Base-by-base conservation (phyloP, 805 yeast species). In the Starmerella roubikii region DNA sequence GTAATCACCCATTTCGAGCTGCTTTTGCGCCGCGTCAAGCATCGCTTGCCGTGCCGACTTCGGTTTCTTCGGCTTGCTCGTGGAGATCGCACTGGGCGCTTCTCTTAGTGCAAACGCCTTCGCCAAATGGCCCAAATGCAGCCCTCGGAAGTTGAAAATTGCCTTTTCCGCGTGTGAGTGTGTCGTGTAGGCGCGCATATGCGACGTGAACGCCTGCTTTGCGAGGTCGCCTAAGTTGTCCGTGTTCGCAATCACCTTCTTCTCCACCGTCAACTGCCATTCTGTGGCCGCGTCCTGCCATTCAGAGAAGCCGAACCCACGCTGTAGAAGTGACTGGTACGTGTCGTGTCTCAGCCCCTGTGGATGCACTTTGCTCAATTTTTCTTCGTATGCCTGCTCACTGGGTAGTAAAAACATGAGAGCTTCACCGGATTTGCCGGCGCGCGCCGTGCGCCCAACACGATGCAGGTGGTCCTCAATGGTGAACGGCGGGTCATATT, bases 271-370 rank as follows among this genome's bases (percentile, higher is more conserved):
- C 49, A 91, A 65, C 56, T 91, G 99, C 88, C 93, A 88, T 2
- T 95, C 83, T 0, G 99, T 93, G 4, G 96, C 98, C 51, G 80
- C 83, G 22, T 76, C 74, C 56, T 88, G 96, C 97, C 97, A 93
- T 5, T 49, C 44, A 15, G 49, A 71, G 67, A 12, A 62, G 54
- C 50, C 70, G 61, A 54, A 61, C 16, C 56, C 63, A 15, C 36
- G 38, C 36, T 52, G 53, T 21, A 62, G 39, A 28, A 55, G 32
- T 48, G 58, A 23, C 51, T 34, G 61, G 61, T 68, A 78, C 11
- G 69, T 63, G 36, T 64, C 54, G 44, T 62, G 59, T 26, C 67
- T 65, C 48, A 80, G 57, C 12, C 74, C 76, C 37, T 62, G 61
- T 18, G 71, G 68, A 57, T 80, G 93, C 34, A 66, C 64, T 4